Conservation (phyloP, 2,329 filamentous ascomycete genomes). For the Cadophora gregata region DNA sequence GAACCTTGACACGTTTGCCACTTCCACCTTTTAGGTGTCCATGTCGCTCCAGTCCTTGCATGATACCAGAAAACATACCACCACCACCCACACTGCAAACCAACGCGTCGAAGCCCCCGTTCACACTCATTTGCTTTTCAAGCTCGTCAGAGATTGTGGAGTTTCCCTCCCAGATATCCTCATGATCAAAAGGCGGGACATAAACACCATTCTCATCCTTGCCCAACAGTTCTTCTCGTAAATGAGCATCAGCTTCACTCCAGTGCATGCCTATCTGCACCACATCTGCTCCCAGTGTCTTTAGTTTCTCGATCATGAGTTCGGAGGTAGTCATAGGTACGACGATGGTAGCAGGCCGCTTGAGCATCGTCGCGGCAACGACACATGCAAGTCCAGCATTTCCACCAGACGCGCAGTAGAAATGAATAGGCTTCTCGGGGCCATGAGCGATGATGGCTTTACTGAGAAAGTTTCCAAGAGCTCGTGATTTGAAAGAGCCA, state of each 20-base stretch:
- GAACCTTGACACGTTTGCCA: conserved; percentile 50
- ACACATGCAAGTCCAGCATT: conserved; percentile 87
- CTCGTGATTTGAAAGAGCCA: conserved; percentile 85
- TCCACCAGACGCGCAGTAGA: conserved; percentile 81
- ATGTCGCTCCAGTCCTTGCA: conserved; percentile 57
- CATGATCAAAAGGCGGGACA: conserved; percentile 73
- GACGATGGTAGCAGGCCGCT: conserved; percentile 74
- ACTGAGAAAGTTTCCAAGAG: conserved; percentile 75
- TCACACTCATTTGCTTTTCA: conserved; percentile 34
- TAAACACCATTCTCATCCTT: conserved; percentile 59
- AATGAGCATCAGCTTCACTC: conserved; percentile 70
- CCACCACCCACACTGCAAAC: conserved; percentile 83
- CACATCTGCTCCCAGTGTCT: conserved; percentile 71
- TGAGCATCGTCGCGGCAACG: conserved; percentile 70
- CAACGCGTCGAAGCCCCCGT: conserved; percentile 64
- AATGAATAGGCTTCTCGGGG: conserved; percentile 55
- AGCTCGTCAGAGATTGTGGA: conserved; percentile 58
- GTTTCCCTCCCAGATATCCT: conserved; percentile 70
- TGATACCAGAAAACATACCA: conserved; percentile 77
- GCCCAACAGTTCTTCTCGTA: conserved; percentile 63
- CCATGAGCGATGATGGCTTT: conserved; percentile 46
- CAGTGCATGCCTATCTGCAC: conserved; percentile 72
- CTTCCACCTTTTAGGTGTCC: conserved; percentile 22
- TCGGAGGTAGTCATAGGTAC: conserved; percentile 70
- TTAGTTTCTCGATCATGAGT: conserved; percentile 75